Percentiles rank a stretch among this genome's conserved stretches.
phyloP scores from a whole-genome alignment of 257 asterid species.

The Plantago ovata region DNA sequence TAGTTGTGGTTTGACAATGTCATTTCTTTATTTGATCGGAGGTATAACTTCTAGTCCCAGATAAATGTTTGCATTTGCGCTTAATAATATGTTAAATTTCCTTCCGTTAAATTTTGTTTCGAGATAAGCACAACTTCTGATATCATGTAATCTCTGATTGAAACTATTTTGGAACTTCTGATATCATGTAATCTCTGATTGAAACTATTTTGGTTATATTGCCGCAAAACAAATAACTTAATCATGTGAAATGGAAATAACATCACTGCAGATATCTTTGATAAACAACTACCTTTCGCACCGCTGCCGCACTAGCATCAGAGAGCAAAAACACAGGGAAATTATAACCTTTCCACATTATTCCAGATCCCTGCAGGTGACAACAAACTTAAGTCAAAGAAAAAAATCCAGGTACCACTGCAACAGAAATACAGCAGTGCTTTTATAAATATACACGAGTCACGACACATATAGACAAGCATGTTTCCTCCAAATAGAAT shows the following conservation, averaged over 20 bases:
- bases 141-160: constrained; percentile 4
- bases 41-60: too few relatives aligned
- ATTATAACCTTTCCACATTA: constrained; percentile 90
- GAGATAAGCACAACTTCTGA: too few relatives aligned
- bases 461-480: not conserved
- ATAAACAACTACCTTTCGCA: constrained; percentile 65
- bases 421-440: not conserved
- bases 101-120: too few relatives aligned
- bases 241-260: constrained; percentile 14
- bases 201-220: not conserved
- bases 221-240: constrained; percentile 1
- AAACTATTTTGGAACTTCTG: not conserved
- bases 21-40: too few relatives aligned
- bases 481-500: constrained; percentile 8
- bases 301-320: constrained; percentile 48
- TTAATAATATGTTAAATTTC: too few relatives aligned
- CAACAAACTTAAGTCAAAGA: constrained; percentile 15
- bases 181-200: constrained; percentile 6
- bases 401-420: constrained; percentile 2
- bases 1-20: too few relatives aligned
- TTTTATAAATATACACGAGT: not conserved
- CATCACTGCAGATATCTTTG: constrained; percentile 7
- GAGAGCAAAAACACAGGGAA: constrained; percentile 93
- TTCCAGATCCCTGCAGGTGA: constrained; percentile 88
- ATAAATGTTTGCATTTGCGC: too few relatives aligned